These are phyloP conservation scores for Helotiales sp. DNA, from an alignment of 2,329 filamentous ascomycete species.

Conservation along the genomic window DNA sequence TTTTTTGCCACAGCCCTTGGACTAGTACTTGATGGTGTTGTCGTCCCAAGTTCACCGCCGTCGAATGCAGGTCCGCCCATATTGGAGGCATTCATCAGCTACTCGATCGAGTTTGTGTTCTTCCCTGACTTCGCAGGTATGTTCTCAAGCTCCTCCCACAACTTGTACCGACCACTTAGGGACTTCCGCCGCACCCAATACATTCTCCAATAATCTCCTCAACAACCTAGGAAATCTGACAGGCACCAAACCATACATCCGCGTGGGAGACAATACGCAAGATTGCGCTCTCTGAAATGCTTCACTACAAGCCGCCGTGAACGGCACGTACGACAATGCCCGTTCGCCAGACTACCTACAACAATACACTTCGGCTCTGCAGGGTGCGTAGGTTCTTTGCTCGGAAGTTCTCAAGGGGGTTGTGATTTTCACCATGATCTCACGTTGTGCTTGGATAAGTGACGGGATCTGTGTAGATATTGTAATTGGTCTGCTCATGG, in stretches of 20 bases:
- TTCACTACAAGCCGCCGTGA: constrained; percentile 53
- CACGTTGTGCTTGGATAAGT: too few relatives aligned
- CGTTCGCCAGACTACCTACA: constrained; percentile 63
- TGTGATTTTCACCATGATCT: too few relatives aligned
- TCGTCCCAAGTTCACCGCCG: constrained; percentile 18
- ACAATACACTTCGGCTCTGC: too few relatives aligned
- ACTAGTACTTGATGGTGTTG: not conserved
- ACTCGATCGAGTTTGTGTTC: constrained; percentile 56
- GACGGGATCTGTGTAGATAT: too few relatives aligned
- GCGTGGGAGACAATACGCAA: constrained; percentile 71
- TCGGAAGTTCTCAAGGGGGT: too few relatives aligned
- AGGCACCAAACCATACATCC: constrained; percentile 63
- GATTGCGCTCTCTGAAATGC: constrained; percentile 66
- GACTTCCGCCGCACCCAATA: constrained; percentile 60
- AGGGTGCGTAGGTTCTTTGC: too few relatives aligned
- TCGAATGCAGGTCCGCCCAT: constrained; percentile 30
- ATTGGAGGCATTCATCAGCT: constrained; percentile 55
- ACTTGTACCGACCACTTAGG: constrained; percentile 42
- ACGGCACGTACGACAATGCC: constrained; percentile 56
- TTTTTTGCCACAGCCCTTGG: not conserved
- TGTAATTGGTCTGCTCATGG: too few relatives aligned
- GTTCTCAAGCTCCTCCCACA: not conserved
- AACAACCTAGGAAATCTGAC: constrained; percentile 59
- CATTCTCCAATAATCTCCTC: constrained; percentile 64
- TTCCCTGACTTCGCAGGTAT: constrained; percentile 51